Evolutionary conservation across 208 protist species (phyloP).

Genomic region (Leishmania arabica): DNA sequence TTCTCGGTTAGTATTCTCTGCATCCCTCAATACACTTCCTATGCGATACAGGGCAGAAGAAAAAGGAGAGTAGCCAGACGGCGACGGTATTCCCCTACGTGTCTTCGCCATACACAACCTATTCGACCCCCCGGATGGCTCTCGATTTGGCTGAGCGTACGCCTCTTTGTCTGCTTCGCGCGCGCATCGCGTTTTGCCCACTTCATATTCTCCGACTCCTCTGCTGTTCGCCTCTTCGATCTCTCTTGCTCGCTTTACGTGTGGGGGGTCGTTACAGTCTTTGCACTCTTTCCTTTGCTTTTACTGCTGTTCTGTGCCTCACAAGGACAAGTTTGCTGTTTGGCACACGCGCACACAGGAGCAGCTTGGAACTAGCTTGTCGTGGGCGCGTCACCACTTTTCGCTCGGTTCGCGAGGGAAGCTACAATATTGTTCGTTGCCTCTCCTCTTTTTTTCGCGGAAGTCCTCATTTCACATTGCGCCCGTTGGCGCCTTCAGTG

Average conservation of each 20-base stretch:
- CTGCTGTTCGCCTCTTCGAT: not conserved
- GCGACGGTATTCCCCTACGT: no score
- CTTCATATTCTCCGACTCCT: constrained; percentile 3
- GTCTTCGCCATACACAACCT: not conserved
- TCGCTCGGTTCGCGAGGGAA: not conserved
- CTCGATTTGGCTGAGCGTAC: not conserved
- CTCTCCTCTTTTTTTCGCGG: not conserved
- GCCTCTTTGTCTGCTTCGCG: not conserved
- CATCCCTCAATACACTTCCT: no score
- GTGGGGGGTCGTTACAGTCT: not conserved
- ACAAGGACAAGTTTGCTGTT: not conserved
- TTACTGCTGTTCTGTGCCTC: not conserved
- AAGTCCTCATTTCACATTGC: not conserved
- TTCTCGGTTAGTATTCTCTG: no score
- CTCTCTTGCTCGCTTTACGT: not conserved
- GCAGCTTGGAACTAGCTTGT: not conserved
- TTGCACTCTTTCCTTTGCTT: not conserved
- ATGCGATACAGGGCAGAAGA: no score
- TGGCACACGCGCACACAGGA: constrained; percentile 1
- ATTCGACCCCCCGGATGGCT: not conserved
- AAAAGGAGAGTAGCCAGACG: no score
- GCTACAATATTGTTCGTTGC: not conserved
- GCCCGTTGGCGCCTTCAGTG: not conserved
- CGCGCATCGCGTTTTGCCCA: not conserved
- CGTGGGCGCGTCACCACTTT: not conserved